phyloP scores from a whole-genome alignment of 257 asterid genomes.

The Plantago major region DNA sequence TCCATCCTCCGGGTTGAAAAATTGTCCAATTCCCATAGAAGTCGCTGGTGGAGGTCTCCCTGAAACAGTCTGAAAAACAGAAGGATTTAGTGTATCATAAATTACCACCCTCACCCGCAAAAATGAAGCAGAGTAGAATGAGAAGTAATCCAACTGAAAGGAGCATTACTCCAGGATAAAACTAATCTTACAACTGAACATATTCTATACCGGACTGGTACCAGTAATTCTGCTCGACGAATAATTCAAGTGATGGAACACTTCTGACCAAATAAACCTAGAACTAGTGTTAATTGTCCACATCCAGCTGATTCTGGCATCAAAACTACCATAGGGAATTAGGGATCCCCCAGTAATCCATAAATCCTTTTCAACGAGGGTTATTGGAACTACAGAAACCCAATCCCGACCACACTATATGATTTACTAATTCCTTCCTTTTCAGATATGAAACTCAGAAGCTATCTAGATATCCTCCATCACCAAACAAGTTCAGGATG shows the following conservation, averaged over 20 bases:
- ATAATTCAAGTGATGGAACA: neutral
- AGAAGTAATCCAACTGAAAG: neutral
- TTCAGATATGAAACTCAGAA: conserved; percentile 1
- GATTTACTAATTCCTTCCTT: neutral
- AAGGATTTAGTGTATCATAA: conserved; percentile 22
- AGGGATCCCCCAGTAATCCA: conserved; percentile 12
- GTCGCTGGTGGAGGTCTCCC: conserved; percentile 98
- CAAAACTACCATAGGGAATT: conserved; percentile 13
- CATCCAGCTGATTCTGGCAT: conserved; percentile 10
- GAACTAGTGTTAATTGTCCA: conserved; percentile 6
- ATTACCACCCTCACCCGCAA: neutral
- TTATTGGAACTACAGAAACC: conserved; percentile 1
- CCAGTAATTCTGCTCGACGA: neutral
- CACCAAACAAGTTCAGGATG: neutral
- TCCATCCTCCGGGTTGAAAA: conserved; percentile 74
- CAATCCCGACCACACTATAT: conserved; percentile 1
- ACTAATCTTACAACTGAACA: neutral
- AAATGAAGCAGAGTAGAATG: neutral
- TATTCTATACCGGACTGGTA: neutral
- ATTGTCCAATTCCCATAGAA: conserved; percentile 99
- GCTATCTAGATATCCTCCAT: conserved; percentile 2
- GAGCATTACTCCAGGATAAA: neutral
- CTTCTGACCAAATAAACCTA: neutral
- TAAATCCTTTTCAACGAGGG: neutral
- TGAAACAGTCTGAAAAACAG: conserved; percentile 65